Percentiles rank a stretch among this genome's conserved stretches.
Evolutionary conservation across 192 early-diverging fungal species (phyloP).

Genomic region (Backusella luteola): DNA sequence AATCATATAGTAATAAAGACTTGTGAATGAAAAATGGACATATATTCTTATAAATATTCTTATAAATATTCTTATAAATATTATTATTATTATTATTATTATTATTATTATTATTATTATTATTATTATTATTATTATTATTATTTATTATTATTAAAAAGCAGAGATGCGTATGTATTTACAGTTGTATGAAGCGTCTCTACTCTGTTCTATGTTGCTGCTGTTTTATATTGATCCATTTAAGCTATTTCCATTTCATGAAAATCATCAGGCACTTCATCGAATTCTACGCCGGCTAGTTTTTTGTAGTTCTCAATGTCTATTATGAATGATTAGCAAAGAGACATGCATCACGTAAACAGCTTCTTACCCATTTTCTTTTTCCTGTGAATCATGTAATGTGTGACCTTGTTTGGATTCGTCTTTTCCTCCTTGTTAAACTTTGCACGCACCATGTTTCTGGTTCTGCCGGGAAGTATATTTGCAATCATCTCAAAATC

Average conservation of each 20-base stretch:
- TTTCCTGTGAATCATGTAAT: conserved; percentile 25
- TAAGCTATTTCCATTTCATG: conserved; percentile 15
- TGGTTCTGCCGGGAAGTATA: conserved; percentile 21
- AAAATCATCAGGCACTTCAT: conserved; percentile 25
- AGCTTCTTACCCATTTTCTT: conserved; percentile 27
- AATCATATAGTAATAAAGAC: no score
- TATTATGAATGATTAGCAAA: not conserved
- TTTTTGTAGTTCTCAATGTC: conserved; percentile 15
- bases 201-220: no score
- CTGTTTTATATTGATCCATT: not conserved
- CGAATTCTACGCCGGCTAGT: conserved; percentile 10
- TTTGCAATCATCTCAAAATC: conserved; percentile 39
- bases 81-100: no score
- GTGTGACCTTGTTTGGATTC: conserved; percentile 24
- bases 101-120: no score
- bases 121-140: no score
- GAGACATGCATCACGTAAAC: no score
- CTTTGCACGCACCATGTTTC: conserved; percentile 32
- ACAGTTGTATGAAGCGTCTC: no score
- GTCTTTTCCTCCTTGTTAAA: conserved; percentile 30
- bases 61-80: no score
- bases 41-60: no score
- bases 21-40: no score
- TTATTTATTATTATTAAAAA: no score
- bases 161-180: no score